Percentiles rank a stretch among this genome's conserved stretches.
Conservation (phyloP, 805 yeast genomes). For the Pachysolen tannophilus region DNA sequence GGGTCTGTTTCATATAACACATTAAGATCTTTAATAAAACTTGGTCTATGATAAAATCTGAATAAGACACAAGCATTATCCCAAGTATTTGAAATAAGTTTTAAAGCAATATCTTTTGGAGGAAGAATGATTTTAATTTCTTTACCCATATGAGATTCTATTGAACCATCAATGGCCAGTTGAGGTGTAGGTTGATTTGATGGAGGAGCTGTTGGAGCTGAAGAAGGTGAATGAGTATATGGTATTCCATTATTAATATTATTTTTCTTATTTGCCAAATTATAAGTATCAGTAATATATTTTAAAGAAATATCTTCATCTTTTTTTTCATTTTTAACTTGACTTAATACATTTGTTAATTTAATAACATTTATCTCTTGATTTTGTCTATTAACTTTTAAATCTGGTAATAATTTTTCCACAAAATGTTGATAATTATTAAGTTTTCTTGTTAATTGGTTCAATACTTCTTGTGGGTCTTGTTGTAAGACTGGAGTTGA, state of each 20-base stretch:
- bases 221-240: conserved; percentile 5
- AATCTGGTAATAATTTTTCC: conserved; percentile 6
- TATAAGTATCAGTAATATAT: conserved; percentile 6
- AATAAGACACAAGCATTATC: conserved; percentile 78
- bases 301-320: conserved; percentile 2
- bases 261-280: conserved; percentile 15
- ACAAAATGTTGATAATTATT: conserved; percentile 5
- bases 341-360: conserved; percentile 21
- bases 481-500: too few species aligned
- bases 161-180: conserved; percentile 29
- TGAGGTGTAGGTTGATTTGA: conserved; percentile 13
- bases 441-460: background rate
- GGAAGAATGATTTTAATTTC: conserved; percentile 69
- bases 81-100: conserved; percentile 72
- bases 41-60: conserved; percentile 80
- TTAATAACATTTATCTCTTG: conserved; percentile 25
- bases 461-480: background rate
- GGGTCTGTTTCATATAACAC: conserved; percentile 74
- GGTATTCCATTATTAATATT: conserved; percentile 18
- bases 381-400: conserved; percentile 19
- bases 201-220: conserved; percentile 9
- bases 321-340: conserved; percentile 4
- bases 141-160: conserved; percentile 28
- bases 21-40: conserved; percentile 66
- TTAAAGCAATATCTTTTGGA: conserved; percentile 62